Evolutionary conservation across 2,329 filamentous ascomycete genomes (phyloP), one percentile per base, ranked within the genome.

Genomic region (Microdochium bolleyi): DNA sequence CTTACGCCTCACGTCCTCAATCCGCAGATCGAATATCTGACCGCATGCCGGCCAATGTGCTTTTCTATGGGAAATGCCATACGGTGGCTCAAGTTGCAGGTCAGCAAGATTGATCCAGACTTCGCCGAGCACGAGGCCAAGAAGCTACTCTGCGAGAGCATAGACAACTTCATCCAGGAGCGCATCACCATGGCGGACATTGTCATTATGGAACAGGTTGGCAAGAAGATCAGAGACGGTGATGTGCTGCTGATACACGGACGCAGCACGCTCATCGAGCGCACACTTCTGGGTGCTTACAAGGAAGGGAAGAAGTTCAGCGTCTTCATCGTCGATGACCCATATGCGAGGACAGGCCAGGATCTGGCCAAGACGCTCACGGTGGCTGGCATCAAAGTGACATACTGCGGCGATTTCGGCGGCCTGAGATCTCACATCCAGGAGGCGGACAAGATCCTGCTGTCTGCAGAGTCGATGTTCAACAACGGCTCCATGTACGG

Each of bases 41-140:
- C 89, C 55, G 90, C 90, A 60, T 96, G 92, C 65, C 85, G 94
- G n/a, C 92, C 94, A 32, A 88, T 99, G 72, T 95, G 89, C 59
- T 94, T 96, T 70, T 90, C 89, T 56, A 96, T 97, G 85, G 94
- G 94, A 55, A 99, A 97, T 68, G 91, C 91, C 34, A 95, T 99
- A 65, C 84, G 94, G 52, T 92, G 91, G 78, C 79, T 99, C 50
- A 99, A 99, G 75, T 83, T 96, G 49, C 84, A 90, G 63, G 92
- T 99, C 65, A 88, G 89, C 62, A 90, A 48, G 61, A 85, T 96
- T 54, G 91, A 96, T 62, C 90, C 92, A 41, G 88, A 92, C 60
- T 82, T 87, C 1, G 84, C 89, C 27, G 92, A 99, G 66, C 73
- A 82, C 21, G 84, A 89, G 49, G 92, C 92, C 24, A 96, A 96